Evolutionary conservation across 2,329 filamentous ascomycete genomes (phyloP).

Genomic region (Fusarium equiseti): DNA sequence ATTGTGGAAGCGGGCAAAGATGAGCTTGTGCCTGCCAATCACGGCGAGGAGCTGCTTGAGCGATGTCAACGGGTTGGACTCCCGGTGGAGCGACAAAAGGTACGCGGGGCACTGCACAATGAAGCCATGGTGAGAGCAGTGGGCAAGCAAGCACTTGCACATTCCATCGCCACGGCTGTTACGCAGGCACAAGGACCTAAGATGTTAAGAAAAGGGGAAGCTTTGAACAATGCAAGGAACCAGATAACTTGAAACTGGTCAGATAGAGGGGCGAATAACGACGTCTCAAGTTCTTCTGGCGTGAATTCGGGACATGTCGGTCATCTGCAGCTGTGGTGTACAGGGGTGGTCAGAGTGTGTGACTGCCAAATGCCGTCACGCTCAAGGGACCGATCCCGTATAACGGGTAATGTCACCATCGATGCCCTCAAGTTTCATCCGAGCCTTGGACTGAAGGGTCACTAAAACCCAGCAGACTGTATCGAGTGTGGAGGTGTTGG

Average conservation of each 20-base stretch:
- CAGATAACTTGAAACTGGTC: conserved; percentile 24
- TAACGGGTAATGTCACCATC: conserved; percentile 13
- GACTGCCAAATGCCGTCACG: conserved; percentile 46
- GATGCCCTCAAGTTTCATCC: conserved; percentile 30
- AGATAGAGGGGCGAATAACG: conserved; percentile 22
- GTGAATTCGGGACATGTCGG: conserved; percentile 48
- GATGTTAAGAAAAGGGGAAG: conserved; percentile 9
- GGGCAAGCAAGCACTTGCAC: conserved; percentile 47
- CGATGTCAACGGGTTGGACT: conserved; percentile 63
- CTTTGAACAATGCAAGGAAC: conserved; percentile 5
- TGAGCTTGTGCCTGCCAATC: conserved; percentile 67
- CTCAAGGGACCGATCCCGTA: conserved; percentile 24
- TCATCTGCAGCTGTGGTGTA: conserved; percentile 31
- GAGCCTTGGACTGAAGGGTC: conserved; percentile 34
- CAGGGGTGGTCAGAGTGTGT: conserved; percentile 38
- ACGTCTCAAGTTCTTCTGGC: conserved; percentile 29
- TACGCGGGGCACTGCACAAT: conserved; percentile 67
- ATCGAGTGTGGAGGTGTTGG: conserved; percentile 42
- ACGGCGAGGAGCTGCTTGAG: conserved; percentile 60
- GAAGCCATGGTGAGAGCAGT: conserved; percentile 62
- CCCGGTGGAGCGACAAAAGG: conserved; percentile 57
- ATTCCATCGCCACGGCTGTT: conserved; percentile 45
- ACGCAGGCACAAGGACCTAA: conserved; percentile 28
- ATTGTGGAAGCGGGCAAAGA: conserved; percentile 70
- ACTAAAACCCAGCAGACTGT: conserved; percentile 40